Evolutionary conservation across 306 rosid genomes (phyloP).

Genomic region (Prunus armeniaca): DNA sequence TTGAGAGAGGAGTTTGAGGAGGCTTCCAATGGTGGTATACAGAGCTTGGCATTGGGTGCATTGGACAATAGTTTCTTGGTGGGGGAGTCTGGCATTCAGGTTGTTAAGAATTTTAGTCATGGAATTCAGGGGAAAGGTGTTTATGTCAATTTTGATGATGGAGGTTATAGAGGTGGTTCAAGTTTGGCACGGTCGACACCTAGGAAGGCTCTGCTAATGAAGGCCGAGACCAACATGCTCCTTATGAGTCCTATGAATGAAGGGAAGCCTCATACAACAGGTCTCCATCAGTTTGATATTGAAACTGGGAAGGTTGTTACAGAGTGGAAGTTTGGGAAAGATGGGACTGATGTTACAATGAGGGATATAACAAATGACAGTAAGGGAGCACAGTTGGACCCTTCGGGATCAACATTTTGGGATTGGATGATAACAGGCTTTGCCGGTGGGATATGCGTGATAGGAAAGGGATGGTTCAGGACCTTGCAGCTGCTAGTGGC

Average conservation of each 20-base stretch:
- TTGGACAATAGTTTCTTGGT: conserved; percentile 93
- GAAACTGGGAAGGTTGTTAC: conserved; percentile 91
- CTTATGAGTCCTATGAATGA: conserved; percentile 85
- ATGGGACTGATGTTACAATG: conserved; percentile 92
- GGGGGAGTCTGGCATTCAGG: conserved; percentile 80
- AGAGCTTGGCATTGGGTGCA: conserved; percentile 93
- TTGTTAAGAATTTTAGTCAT: conserved; percentile 77
- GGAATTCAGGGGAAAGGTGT: conserved; percentile 96
- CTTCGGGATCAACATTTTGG: conserved; percentile 91
- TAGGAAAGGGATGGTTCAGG: conserved; percentile 84
- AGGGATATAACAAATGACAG: conserved; percentile 85
- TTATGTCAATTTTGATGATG: conserved; percentile 66
- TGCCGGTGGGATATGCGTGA: conserved; percentile 99
- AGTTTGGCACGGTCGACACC: conserved; percentile 54
- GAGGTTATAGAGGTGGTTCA: conserved; percentile 30
- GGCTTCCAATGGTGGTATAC: conserved; percentile 80
- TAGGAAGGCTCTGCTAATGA: conserved; percentile 85
- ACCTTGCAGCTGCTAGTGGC: conserved; percentile 51
- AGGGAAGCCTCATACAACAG: conserved; percentile 68
- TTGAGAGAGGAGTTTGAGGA: conserved; percentile 90
- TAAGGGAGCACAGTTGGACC: conserved; percentile 93
- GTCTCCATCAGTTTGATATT: conserved; percentile 90
- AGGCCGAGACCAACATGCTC: conserved; percentile 94
- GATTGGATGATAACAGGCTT: conserved; percentile 94
- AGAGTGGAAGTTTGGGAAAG: conserved; percentile 87